Evolutionary conservation across 371 early-diverging fungal genomes (phyloP).

Genomic region (Dinochytrium kinnereticum): DNA sequence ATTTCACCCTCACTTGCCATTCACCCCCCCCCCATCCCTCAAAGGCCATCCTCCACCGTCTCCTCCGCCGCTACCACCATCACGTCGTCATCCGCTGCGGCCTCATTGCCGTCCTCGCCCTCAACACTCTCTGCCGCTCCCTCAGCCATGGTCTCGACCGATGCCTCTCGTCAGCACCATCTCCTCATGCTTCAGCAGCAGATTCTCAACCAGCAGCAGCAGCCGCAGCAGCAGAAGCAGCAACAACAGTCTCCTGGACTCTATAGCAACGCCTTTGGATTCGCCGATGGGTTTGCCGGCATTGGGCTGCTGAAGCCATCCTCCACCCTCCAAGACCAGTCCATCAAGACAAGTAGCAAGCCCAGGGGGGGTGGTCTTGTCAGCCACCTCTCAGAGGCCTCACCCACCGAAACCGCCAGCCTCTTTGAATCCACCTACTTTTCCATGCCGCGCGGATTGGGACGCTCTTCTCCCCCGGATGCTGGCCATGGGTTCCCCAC

Average conservation of each 20-base stretch:
- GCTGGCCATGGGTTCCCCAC: too few species aligned
- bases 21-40: too few species aligned
- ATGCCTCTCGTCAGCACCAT: not conserved
- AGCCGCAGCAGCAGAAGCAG: not conserved
- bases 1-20: too few species aligned
- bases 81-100: not conserved
- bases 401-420: not conserved
- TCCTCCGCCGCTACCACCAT: not conserved
- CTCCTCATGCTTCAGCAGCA: slow-evolving; percentile 7
- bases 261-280: not conserved
- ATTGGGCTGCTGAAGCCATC: not conserved
- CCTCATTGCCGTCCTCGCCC: too few species aligned
- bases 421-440: not conserved
- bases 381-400: not conserved
- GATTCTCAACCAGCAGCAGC: not conserved
- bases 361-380: not conserved
- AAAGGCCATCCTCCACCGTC: not conserved
- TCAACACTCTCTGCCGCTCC: too few species aligned
- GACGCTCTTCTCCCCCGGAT: not conserved
- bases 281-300: not conserved
- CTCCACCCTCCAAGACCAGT: not conserved
- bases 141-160: not conserved
- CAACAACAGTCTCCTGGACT: not conserved
- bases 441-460: not conserved
- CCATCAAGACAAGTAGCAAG: not conserved